Percentiles rank a stretch among this genome's conserved stretches.
phyloP scores from a whole-genome alignment of 305 asterid genomes.

The Lippia alba region DNA sequence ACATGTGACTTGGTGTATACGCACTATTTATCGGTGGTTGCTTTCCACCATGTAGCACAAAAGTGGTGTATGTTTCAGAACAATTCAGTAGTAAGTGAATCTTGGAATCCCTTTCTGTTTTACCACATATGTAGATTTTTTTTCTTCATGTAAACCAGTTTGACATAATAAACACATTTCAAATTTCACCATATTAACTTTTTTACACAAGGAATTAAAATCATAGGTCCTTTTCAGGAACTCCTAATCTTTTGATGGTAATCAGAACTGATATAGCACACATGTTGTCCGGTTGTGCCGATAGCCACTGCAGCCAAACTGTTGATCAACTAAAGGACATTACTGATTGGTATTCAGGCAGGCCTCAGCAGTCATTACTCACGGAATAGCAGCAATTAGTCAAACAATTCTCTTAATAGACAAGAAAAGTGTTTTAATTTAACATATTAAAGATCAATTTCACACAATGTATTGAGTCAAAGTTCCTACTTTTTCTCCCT shows the following conservation, averaged over 20 bases:
- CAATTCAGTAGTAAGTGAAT: no score
- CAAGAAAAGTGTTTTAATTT: neutral
- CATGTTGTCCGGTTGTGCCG: neutral
- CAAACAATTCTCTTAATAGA: neutral
- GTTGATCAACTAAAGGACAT: neutral
- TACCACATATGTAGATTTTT: no score
- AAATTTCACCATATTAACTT: no score
- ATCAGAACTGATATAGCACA: neutral
- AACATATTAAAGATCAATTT: neutral
- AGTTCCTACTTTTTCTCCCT: neutral
- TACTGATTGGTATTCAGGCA: neutral
- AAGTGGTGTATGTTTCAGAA: no score
- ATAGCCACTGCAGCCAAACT: neutral
- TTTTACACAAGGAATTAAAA: no score
- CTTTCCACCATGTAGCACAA: no score
- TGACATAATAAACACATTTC: no score
- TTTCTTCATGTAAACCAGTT: no score
- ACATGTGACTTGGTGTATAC: no score
- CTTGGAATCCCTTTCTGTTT: no score
- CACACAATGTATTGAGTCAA: slow-evolving; percentile 4
- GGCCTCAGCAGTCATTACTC: neutral
- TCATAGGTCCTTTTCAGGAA: no score
- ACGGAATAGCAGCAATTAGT: neutral
- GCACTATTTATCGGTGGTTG: no score
- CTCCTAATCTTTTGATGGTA: neutral